Conservation (phyloP, 768 basidiomycete genomes). For the Mycena amicta region DNA sequence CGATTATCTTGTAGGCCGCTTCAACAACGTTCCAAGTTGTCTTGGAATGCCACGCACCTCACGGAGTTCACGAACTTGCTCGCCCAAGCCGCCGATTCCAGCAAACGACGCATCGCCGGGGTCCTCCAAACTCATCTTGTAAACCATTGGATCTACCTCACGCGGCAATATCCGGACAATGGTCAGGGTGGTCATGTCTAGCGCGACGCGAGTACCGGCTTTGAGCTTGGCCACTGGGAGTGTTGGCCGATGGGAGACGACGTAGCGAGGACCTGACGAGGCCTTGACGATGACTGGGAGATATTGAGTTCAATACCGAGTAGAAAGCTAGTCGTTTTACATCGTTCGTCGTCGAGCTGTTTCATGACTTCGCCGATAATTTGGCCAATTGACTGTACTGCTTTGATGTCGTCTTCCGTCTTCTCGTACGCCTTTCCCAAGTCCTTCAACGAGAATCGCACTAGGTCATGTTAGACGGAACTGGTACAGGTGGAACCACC, state of each 20-base stretch:
- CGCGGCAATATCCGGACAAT: slow-evolving; percentile 98
- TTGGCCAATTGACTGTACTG: slow-evolving; percentile 97
- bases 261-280: slow-evolving; percentile 96
- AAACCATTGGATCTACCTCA: slow-evolving; percentile 97
- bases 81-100: slow-evolving; percentile 92
- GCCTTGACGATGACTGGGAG: slow-evolving; percentile 95
- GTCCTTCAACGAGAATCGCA: slow-evolving; percentile 88
- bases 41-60: slow-evolving; percentile 61
- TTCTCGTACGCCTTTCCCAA: slow-evolving; percentile 89
- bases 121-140: slow-evolving; percentile 99
- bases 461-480: slow-evolving; percentile 40
- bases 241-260: slow-evolving; percentile 94
- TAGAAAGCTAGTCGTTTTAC: slow-evolving; percentile 49
- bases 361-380: slow-evolving; percentile 99
- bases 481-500: slow-evolving; percentile 30
- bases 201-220: slow-evolving; percentile 89
- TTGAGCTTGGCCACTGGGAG: slow-evolving; percentile 92
- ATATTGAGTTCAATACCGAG: slow-evolving; percentile 1
- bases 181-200: slow-evolving; percentile 99
- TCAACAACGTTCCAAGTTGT: slow-evolving; percentile 2
- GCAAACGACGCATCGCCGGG: slow-evolving; percentile 95
- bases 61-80: slow-evolving; percentile 95
- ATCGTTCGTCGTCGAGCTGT: slow-evolving; percentile 96
- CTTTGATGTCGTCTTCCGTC: slow-evolving; percentile 99
- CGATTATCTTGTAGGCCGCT: slow-evolving; percentile 71